Conservation (phyloP, 495 filamentous ascomycete species). For the Aspergillus indologenus region DNA sequence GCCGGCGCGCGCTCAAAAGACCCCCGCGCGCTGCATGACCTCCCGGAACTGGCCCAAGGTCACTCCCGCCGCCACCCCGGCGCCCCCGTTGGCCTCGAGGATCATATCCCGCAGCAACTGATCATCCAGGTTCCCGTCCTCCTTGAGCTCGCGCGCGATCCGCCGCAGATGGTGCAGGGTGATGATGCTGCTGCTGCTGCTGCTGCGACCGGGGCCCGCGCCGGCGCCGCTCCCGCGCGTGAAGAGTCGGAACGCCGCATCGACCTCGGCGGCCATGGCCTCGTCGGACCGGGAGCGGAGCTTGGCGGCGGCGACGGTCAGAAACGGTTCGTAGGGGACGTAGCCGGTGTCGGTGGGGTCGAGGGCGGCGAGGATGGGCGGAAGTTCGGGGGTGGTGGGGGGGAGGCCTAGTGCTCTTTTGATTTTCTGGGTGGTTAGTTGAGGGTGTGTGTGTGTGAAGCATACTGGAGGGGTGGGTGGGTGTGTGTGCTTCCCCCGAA, state of each 20-base stretch:
- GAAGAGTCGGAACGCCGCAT: constrained; percentile 78
- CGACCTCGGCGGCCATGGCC: constrained; percentile 63
- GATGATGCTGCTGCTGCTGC: too few species aligned
- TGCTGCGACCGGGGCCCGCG: too few species aligned
- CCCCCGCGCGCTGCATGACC: constrained; percentile 81
- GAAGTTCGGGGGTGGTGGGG: constrained; percentile 58
- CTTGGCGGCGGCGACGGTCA: constrained; percentile 83
- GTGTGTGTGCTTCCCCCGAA: too few species aligned
- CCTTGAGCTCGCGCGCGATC: constrained; percentile 77
- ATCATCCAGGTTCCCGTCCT: constrained; percentile 64
- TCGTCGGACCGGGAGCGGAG: constrained; percentile 55
- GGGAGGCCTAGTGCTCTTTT: constrained; percentile 73
- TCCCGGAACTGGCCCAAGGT: constrained; percentile 75
- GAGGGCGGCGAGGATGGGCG: constrained; percentile 69
- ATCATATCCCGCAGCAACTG: constrained; percentile 88
- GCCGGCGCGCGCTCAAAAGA: constrained; percentile 51
- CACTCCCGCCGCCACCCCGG: constrained; percentile 68
- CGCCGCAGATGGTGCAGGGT: constrained; percentile 71
- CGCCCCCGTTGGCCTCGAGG: constrained; percentile 81
- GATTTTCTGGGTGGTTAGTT: neutral
- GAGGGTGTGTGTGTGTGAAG: too few species aligned
- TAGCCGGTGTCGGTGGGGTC: constrained; percentile 79
- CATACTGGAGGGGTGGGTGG: too few species aligned
- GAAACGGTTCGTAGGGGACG: constrained; percentile 71
- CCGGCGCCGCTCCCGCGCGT: constrained; percentile 47